These are phyloP conservation scores for Nakaseomyces uthaithaninus DNA, from an alignment of 1,139 yeast genomes.

Conservation along the genomic window DNA sequence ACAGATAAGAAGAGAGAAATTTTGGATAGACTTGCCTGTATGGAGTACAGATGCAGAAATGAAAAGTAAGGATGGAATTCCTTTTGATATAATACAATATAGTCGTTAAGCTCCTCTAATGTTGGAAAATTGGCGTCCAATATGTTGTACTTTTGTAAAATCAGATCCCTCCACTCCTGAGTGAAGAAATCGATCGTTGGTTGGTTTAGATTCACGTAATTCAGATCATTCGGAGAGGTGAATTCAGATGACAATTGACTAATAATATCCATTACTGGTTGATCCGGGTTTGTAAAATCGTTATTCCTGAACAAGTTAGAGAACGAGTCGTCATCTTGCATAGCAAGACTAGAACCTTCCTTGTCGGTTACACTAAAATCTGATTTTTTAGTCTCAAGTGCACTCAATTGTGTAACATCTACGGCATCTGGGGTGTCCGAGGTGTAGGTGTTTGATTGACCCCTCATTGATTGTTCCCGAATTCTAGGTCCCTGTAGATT, in stretches of 20 bases:
- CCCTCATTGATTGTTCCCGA: not conserved
- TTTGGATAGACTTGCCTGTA: constrained; percentile 50
- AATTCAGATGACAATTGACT: constrained; percentile 5
- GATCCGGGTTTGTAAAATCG: constrained; percentile 1
- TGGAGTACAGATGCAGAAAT: constrained; percentile 68
- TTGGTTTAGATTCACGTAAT: constrained; percentile 2
- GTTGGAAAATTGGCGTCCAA: constrained; percentile 56
- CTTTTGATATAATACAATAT: constrained; percentile 58
- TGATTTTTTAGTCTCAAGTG: too few relatives aligned
- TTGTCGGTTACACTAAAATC: not conserved
- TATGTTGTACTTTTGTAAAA: constrained; percentile 46
- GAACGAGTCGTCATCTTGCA: constrained; percentile 1
- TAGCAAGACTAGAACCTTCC: not conserved
- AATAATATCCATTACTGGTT: constrained; percentile 6
- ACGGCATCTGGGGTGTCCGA: too few relatives aligned
- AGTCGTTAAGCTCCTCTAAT: constrained; percentile 65
- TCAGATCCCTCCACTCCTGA: constrained; percentile 44
- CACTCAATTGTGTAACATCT: too few relatives aligned
- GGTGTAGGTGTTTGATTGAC: not conserved
- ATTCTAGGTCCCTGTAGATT: not conserved
- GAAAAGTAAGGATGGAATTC: constrained; percentile 79
- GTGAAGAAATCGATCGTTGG: constrained; percentile 33
- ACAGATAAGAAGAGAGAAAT: constrained; percentile 70
- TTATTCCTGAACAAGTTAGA: not conserved
- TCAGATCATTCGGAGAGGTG: constrained; percentile 5